Conservation (phyloP, 176 grass and related monocot genomes). For the Bothriochloa decipiens region DNA sequence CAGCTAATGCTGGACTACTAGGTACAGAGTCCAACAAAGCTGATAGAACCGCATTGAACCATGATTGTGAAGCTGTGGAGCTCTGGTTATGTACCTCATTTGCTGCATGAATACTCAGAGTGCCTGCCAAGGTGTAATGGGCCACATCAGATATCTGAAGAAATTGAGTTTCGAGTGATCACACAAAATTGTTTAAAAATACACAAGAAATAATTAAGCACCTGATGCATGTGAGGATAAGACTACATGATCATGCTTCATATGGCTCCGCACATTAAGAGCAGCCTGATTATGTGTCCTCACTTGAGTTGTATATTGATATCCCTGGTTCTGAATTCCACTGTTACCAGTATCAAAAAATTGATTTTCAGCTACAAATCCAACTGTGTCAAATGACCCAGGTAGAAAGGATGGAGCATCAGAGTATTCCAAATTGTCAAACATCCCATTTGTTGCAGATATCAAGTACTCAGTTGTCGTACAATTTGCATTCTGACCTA, state of each 20-base stretch:
- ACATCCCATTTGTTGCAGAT: slow-evolving; percentile 33
- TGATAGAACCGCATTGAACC: slow-evolving; percentile 63
- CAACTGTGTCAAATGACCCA: slow-evolving; percentile 50
- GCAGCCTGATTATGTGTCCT: slow-evolving; percentile 52
- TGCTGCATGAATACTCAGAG: slow-evolving; percentile 35
- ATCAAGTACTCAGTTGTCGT: slow-evolving; percentile 35
- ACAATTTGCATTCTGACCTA: slow-evolving; percentile 44
- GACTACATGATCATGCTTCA: slow-evolving; percentile 48
- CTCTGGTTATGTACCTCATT: slow-evolving; percentile 39
- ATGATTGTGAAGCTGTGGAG: slow-evolving; percentile 53
- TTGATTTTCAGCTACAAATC: slow-evolving; percentile 46
- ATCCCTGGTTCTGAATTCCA: slow-evolving; percentile 42
- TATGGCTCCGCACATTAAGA: slow-evolving; percentile 42
- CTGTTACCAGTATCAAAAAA: slow-evolving; percentile 44
- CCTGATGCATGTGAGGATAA: slow-evolving; percentile 61
- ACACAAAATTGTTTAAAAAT: background rate
- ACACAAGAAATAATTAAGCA: slow-evolving; percentile 41
- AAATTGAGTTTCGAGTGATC: slow-evolving; percentile 3
- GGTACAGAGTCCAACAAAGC: slow-evolving; percentile 76
- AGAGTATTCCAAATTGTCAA: slow-evolving; percentile 53
- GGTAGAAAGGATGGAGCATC: slow-evolving; percentile 59
- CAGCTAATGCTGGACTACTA: slow-evolving; percentile 79
- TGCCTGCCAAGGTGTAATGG: slow-evolving; percentile 45
- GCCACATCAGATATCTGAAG: slow-evolving; percentile 29
- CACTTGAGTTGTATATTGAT: slow-evolving; percentile 49